Percentiles rank a stretch among this genome's conserved stretches.
These are phyloP conservation scores for Irineochytrium annulatum DNA, from an alignment of 192 early-diverging fungal genomes.

Conservation along the genomic window DNA sequence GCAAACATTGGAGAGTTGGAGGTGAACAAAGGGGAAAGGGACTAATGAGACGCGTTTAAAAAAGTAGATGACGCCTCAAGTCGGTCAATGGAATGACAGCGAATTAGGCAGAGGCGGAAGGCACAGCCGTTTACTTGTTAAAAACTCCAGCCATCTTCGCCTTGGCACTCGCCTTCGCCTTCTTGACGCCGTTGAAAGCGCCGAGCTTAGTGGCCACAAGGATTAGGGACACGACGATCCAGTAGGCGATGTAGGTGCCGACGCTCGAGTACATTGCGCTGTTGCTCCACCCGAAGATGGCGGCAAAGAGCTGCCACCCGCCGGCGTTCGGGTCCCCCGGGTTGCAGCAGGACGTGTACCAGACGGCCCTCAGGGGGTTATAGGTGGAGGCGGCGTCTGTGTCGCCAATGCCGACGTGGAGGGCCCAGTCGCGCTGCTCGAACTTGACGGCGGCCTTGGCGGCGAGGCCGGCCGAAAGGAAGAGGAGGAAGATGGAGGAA, in stretches of 20 bases:
- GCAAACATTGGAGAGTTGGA: no score
- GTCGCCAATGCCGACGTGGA: conserved; percentile 55
- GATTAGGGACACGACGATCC: conserved; percentile 52
- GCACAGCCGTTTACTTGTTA: no score
- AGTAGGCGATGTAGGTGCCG: conserved; percentile 76
- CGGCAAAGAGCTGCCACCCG: conserved; percentile 70
- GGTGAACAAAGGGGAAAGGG: no score
- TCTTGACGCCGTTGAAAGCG: no score
- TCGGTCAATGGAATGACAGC: no score
- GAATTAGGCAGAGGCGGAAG: no score
- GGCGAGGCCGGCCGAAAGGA: conserved; percentile 80
- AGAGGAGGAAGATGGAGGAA: conserved; percentile 67
- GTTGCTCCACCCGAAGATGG: conserved; percentile 75
- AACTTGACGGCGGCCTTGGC: conserved; percentile 43
- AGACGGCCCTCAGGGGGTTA: conserved; percentile 58
- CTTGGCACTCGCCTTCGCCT: no score
- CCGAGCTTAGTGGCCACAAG: conserved; percentile 47
- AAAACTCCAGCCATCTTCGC: no score
- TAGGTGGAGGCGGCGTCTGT: conserved; percentile 52
- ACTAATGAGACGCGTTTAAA: no score
- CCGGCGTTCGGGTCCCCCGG: conserved; percentile 27
- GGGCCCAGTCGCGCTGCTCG: background rate
- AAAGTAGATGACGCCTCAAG: no score
- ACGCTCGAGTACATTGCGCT: conserved; percentile 70
- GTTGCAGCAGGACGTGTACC: conserved; percentile 61